A percentile compares a stretch with the other conserved stretches of the same genome.
phyloP scores from a whole-genome alignment of 129 eudicot genomes.

The Cynara cardunculus region DNA sequence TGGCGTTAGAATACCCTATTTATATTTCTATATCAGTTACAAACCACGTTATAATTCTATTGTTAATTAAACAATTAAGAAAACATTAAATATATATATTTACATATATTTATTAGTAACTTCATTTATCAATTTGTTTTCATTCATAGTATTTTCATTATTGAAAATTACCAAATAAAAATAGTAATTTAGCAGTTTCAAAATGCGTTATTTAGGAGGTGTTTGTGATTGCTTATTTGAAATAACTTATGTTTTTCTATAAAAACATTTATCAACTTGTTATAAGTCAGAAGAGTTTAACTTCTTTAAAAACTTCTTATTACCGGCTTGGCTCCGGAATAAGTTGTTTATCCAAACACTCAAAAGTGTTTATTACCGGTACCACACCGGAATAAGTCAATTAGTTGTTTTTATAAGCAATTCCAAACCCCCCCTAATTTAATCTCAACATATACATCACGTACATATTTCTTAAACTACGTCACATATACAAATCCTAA shows the following conservation, averaged over 20 bases:
- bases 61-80: background rate
- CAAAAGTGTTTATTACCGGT: too few species aligned
- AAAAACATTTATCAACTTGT: too few species aligned
- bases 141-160: background rate
- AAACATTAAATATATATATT: background rate
- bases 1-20: too few species aligned
- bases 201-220: background rate
- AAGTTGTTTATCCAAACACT: too few species aligned
- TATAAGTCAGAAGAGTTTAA: too few species aligned
- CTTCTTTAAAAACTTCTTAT: too few species aligned
- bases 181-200: background rate
- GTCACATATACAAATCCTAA: background rate
- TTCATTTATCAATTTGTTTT: background rate
- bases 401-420: too few species aligned
- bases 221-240: too few species aligned
- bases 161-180: background rate
- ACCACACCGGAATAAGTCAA: too few species aligned
- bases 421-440: too few species aligned
- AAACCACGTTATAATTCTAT: background rate
- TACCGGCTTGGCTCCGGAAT: too few species aligned
- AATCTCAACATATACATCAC: background rate
- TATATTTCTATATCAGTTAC: background rate
- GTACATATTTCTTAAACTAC: background rate
- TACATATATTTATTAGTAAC: background rate
- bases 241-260: too few species aligned